Base-by-base conservation (phyloP, 2,329 filamentous ascomycete species). In the Trichoderma breve region DNA sequence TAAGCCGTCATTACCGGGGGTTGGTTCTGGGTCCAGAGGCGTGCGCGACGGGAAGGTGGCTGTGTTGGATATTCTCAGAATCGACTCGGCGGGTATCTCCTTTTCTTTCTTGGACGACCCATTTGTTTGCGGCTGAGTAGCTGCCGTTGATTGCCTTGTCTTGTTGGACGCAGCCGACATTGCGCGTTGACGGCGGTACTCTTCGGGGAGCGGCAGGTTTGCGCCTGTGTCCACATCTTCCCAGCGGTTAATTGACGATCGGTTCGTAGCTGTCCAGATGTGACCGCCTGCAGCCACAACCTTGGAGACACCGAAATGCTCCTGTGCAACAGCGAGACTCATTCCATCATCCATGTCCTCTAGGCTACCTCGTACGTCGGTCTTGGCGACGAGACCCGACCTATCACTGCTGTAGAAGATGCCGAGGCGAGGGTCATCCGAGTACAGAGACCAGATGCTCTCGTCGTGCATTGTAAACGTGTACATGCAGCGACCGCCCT, bases 401-500 rank as follows among this genome's bases (percentile, higher is more conserved):
- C 95, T 91, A 82, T 99, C 96, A 76, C 92, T 93, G 71, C 95
- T 98, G 83, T 98, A 98, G 81, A 99, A 98, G 34, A 97, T 89
- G 11, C 92, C 91, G 4, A 99, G 87, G 72, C 92, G 88, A 0
- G 95, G 94, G 76, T 97, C 90, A 69, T 95, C 91, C 0, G 96
- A 98, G 81, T 92, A 97, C 26, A 99, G 86, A 1, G 94, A 97
- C 96, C 96, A 99, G 26, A 99, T 93, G 79, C 95, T 98, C 79
- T 97, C 94, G 79, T 97, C 97, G 83, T 99, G 96, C 96, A 99
- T 99, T 70, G 95, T 98, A 76, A 99, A 88, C 0, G 96, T 99
- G 82, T 98, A 94, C 92, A 98, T 95, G 86, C 96, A 99, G 76
- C 96, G 89, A 70, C 96, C 96, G 26, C 94, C 95, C 12, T 93